Conservation (phyloP, 139 green algal species). For the Micromonas pusilla region DNA sequence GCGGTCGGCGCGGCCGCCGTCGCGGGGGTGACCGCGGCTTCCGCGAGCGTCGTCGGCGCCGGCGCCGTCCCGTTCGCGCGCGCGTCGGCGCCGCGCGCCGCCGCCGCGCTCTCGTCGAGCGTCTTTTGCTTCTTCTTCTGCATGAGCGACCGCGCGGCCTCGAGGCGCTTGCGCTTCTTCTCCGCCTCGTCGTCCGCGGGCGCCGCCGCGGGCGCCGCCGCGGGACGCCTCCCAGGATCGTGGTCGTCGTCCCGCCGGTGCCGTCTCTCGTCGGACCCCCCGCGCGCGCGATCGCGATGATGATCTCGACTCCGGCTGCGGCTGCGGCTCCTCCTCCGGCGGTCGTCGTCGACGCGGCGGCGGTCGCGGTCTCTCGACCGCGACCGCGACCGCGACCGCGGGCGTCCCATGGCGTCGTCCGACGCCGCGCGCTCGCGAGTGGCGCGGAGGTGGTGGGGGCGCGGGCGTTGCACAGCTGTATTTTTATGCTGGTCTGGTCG, state of each 20-base stretch:
- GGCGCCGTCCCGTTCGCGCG: no score
- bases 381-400: not conserved
- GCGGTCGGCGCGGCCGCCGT: not conserved
- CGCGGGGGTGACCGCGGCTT: not conserved
- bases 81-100: not conserved
- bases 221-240: not conserved
- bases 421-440: not conserved
- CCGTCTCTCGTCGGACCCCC: no score
- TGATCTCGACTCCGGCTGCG: not conserved
- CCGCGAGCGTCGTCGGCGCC: no score
- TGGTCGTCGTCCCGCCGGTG: no score
- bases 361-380: not conserved
- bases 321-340: not conserved
- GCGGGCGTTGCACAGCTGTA: not conserved
- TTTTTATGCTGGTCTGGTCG: no score
- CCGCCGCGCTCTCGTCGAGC: not conserved
- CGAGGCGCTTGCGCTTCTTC: not conserved
- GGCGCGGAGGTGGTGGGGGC: not conserved
- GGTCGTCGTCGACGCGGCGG: no score
- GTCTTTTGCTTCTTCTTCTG: slow-evolving; percentile 4
- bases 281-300: not conserved
- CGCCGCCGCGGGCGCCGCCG: no score
- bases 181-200: not conserved
- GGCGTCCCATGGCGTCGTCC: not conserved
- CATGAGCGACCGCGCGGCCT: not conserved